A percentile compares a stretch with the other conserved stretches of the same genome.
Conservation (phyloP, 2,329 filamentous ascomycete genomes). For the Simplicillium sp. region DNA sequence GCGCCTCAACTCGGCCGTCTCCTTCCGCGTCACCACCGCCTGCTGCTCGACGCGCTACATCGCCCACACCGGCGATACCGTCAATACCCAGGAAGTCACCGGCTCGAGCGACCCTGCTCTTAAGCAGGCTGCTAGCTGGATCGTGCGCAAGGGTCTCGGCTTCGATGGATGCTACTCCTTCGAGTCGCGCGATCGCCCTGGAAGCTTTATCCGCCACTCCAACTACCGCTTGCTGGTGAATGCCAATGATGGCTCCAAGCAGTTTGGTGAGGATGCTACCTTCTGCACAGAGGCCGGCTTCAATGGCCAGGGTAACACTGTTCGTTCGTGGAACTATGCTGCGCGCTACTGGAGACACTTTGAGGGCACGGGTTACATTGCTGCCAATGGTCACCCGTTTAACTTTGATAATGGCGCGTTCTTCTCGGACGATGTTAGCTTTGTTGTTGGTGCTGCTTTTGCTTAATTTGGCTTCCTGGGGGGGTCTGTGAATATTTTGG, state of each 20-base stretch:
- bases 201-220: constrained; percentile 48
- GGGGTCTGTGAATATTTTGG: no score
- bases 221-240: constrained; percentile 40
- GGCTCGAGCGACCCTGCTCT: constrained; percentile 38
- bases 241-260: constrained; percentile 43
- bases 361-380: constrained; percentile 26
- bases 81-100: constrained; percentile 46
- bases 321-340: constrained; percentile 49
- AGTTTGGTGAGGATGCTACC: constrained; percentile 51
- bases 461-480: background rate
- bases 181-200: constrained; percentile 47
- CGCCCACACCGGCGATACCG: constrained; percentile 36
- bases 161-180: constrained; percentile 51
- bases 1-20: constrained; percentile 38
- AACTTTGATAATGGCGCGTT: constrained; percentile 35
- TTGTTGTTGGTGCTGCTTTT: constrained; percentile 20
- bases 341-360: constrained; percentile 49
- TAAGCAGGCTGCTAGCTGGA: constrained; percentile 43
- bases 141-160: constrained; percentile 42
- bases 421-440: constrained; percentile 48
- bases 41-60: constrained; percentile 45
- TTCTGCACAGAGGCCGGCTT: constrained; percentile 48
- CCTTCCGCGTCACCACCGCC: constrained; percentile 44
- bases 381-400: constrained; percentile 44
- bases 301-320: constrained; percentile 37